Evolutionary conservation across 805 yeast genomes (phyloP).

Genomic region (Hanseniaspora jakobsenii): DNA sequence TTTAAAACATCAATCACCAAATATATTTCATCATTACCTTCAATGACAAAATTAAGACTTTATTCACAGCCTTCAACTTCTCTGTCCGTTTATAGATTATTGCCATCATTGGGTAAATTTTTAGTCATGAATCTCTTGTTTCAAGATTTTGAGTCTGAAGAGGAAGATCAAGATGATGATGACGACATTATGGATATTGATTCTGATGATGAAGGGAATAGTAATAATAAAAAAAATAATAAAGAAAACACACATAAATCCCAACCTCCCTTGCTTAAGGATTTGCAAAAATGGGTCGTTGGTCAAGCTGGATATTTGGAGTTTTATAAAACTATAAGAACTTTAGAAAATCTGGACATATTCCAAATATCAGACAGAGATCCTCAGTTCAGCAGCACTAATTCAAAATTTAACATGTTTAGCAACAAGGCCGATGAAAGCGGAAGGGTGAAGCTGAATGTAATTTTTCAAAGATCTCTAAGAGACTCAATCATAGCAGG

Average conservation of each 20-base stretch:
- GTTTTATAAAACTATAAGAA: constrained; percentile 64
- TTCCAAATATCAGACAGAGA: constrained; percentile 45
- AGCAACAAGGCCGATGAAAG: constrained; percentile 23
- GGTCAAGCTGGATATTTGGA: constrained; percentile 41
- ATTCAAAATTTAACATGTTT: constrained; percentile 23
- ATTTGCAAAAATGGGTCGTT: constrained; percentile 39
- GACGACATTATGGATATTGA: too few relatives aligned
- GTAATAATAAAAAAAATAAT: neutral
- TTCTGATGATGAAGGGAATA: constrained; percentile 8
- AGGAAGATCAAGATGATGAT: constrained; percentile 48
- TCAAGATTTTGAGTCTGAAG: constrained; percentile 57
- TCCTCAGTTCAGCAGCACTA: constrained; percentile 16
- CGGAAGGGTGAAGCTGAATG: constrained; percentile 40
- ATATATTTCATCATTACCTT: constrained; percentile 81
- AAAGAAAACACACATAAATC: neutral
- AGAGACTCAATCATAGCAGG: constrained; percentile 79
- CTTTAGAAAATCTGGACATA: constrained; percentile 64
- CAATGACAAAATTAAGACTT: constrained; percentile 66
- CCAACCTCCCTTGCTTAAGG: constrained; percentile 7
- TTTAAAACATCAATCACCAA: constrained; percentile 71
- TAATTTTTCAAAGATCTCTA: constrained; percentile 62
- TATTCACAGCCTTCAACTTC: constrained; percentile 90
- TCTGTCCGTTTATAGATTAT: constrained; percentile 75
- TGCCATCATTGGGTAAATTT: constrained; percentile 83
- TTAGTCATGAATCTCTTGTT: constrained; percentile 79